Conservation (phyloP, 2,329 filamentous ascomycete species). For the Neurospora sp. region DNA sequence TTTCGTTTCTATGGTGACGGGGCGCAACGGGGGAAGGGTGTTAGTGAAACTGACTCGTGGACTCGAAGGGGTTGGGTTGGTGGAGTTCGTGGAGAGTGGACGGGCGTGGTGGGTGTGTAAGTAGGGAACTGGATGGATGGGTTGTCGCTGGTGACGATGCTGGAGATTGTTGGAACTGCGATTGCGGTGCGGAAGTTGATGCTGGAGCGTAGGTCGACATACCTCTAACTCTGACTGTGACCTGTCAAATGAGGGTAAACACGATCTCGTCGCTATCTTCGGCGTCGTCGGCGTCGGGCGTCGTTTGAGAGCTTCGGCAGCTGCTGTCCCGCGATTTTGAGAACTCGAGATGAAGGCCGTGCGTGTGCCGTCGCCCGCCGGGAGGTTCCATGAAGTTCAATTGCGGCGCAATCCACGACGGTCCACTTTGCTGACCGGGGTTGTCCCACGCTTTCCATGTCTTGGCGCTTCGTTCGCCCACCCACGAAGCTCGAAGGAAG, state of each 20-base stretch:
- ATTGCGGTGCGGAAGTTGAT: not conserved
- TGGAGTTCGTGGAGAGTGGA: not conserved
- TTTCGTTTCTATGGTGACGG: not conserved
- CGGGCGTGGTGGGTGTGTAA: not conserved
- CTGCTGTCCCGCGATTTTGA: not conserved
- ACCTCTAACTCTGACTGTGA: not conserved
- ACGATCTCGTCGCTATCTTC: not conserved
- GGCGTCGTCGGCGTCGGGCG: not conserved
- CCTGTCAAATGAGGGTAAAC: not conserved
- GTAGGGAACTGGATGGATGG: not conserved
- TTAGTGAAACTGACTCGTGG: conserved; percentile 4
- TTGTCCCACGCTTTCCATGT: not conserved
- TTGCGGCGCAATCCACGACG: conserved; percentile 4
- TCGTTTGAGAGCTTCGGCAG: not conserved
- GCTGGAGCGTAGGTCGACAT: not conserved
- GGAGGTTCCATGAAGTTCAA: conserved; percentile 3
- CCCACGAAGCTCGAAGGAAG: not conserved
- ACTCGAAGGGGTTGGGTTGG: not conserved
- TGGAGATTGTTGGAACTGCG: not conserved
- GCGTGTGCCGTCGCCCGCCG: not conserved
- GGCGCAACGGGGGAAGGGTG: not conserved
- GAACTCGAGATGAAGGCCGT: not conserved
- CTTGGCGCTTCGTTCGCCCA: not conserved
- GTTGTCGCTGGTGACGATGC: not conserved
- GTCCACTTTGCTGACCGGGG: not conserved